Conservation (phyloP, 2,329 filamentous ascomycete genomes). For the Pseudocercospora pini-densiflorae region DNA sequence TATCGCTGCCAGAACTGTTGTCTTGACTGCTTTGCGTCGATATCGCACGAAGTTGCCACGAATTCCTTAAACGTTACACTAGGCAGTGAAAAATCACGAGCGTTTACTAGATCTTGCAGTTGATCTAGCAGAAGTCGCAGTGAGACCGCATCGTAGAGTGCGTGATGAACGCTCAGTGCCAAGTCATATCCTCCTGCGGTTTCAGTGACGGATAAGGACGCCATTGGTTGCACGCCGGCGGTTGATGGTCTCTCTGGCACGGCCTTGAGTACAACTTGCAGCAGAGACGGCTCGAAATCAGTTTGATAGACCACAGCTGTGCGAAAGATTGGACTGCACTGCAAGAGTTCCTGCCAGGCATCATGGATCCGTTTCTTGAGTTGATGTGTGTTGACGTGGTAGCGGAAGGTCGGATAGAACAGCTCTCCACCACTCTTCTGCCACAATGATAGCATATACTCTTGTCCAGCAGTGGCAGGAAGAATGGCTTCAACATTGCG, state of each 20-base stretch:
- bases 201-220: constrained; percentile 27
- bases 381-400: constrained; percentile 53
- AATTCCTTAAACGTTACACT: constrained; percentile 47
- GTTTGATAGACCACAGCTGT: constrained; percentile 64
- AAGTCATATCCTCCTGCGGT: constrained; percentile 32
- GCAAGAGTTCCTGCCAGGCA: constrained; percentile 67
- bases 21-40: constrained; percentile 28
- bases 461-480: constrained; percentile 76
- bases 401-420: constrained; percentile 77
- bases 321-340: constrained; percentile 66
- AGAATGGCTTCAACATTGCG: constrained; percentile 61
- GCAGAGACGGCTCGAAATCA: constrained; percentile 43
- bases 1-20: constrained; percentile 58
- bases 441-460: constrained; percentile 81
- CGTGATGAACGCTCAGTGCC: constrained; percentile 72
- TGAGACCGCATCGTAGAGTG: constrained; percentile 85
- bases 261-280: constrained; percentile 65
- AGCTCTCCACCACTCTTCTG: constrained; percentile 66
- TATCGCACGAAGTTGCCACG: constrained; percentile 41
- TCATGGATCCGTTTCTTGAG: constrained; percentile 48
- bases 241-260: constrained; percentile 32
- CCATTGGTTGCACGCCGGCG: constrained; percentile 28
- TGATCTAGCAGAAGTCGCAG: constrained; percentile 66
- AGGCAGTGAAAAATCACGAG: not conserved
- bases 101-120: constrained; percentile 42